Evolutionary conservation across 768 basidiomycete genomes (phyloP).

Genomic region (Auricularia auricula-judae): DNA sequence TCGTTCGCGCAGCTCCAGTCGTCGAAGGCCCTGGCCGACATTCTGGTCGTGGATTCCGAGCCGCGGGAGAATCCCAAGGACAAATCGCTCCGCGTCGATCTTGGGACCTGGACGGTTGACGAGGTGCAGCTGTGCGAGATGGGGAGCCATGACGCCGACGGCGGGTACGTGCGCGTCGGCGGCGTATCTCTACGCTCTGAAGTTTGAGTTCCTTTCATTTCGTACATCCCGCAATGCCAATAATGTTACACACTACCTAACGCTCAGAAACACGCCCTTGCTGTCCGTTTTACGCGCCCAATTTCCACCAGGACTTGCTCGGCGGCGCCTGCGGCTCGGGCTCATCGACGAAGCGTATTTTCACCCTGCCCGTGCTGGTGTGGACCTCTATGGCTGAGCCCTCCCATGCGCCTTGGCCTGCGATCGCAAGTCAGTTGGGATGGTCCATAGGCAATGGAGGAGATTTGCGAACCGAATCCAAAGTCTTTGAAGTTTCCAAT

Average conservation of each 20-base stretch:
- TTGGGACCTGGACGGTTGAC: conserved; percentile 43
- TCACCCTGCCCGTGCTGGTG: background rate
- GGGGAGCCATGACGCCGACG: conserved; percentile 54
- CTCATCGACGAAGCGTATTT: background rate
- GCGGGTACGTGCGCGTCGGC: conserved; percentile 41
- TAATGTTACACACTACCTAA: no score
- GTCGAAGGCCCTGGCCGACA: conserved; percentile 15
- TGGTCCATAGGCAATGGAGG: no score
- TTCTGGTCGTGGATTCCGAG: background rate
- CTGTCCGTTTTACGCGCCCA: no score
- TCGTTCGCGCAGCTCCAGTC: conserved; percentile 27
- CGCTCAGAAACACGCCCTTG: no score
- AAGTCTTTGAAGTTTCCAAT: background rate
- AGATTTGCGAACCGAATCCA: background rate
- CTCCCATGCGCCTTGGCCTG: background rate
- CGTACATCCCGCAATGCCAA: no score
- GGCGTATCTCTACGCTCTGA: background rate
- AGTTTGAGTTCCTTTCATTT: no score
- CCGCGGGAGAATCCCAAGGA: background rate
- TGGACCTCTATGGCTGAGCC: background rate
- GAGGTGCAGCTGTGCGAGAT: conserved; percentile 60
- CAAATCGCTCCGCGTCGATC: conserved; percentile 23
- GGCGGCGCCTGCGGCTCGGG: background rate
- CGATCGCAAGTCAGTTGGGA: no score
- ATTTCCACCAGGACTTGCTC: background rate